Conservation (phyloP, 2,329 filamentous ascomycete species). For the Pseudogymnoascus sp. region DNA sequence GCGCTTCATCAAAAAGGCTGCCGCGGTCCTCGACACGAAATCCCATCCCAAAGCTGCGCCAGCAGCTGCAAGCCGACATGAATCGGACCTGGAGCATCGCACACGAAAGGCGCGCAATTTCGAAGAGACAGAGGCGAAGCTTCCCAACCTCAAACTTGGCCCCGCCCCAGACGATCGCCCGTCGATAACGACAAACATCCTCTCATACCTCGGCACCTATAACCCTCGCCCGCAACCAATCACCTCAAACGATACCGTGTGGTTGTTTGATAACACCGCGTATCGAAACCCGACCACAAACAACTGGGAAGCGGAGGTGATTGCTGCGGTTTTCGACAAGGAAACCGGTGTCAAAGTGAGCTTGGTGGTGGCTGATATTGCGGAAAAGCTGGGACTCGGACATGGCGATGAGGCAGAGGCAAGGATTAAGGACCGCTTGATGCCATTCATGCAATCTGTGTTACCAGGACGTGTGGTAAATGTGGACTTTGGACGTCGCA, state of each 20-base stretch:
- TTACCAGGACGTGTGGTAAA: constrained; percentile 62
- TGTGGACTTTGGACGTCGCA: constrained; percentile 47
- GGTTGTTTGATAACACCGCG: constrained; percentile 87
- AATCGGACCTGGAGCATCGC: constrained; percentile 41
- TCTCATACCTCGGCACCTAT: constrained; percentile 43
- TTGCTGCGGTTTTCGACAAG: constrained; percentile 73
- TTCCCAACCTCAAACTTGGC: constrained; percentile 33
- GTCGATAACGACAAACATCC: constrained; percentile 29
- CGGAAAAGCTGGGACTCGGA: constrained; percentile 59
- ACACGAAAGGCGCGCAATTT: constrained; percentile 45
- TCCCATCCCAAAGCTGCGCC: constrained; percentile 14
- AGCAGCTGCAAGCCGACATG: constrained; percentile 12
- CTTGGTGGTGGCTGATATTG: constrained; percentile 62
- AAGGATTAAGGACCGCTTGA: constrained; percentile 60
- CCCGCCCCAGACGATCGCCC: constrained; percentile 22
- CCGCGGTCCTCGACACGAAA: not conserved
- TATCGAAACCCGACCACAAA: constrained; percentile 47
- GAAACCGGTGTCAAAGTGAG: constrained; percentile 60
- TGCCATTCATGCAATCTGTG: constrained; percentile 72
- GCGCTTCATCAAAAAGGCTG: not conserved
- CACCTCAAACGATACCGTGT: constrained; percentile 60
- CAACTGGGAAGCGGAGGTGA: constrained; percentile 73
- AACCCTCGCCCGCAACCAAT: constrained; percentile 56
- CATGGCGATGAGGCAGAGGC: constrained; percentile 48
- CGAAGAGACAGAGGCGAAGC: constrained; percentile 41